Evolutionary conservation across 495 filamentous ascomycete species (phyloP).

Genomic region (Penicillium waksmanii): DNA sequence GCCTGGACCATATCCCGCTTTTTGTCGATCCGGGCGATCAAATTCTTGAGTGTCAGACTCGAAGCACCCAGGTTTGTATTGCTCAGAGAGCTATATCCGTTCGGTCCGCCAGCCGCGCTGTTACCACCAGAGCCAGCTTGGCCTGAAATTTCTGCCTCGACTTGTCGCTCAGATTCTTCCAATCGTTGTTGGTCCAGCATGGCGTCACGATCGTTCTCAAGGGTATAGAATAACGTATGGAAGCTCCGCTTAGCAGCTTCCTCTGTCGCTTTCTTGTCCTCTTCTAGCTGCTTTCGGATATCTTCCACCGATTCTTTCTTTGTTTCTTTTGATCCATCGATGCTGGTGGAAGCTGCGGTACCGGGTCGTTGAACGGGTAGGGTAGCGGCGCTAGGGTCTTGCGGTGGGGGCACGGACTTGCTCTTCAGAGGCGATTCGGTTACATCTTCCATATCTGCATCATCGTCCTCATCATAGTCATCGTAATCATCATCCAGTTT

Average conservation of each 20-base stretch:
- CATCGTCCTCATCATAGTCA: slow-evolving; percentile 85
- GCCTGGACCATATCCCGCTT: slow-evolving; percentile 85
- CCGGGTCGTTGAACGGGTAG: slow-evolving; percentile 36
- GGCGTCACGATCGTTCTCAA: slow-evolving; percentile 91
- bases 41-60: slow-evolving; percentile 93
- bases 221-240: slow-evolving; percentile 88
- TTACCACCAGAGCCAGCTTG: slow-evolving; percentile 56
- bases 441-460: slow-evolving; percentile 62
- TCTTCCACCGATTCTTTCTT: slow-evolving; percentile 76
- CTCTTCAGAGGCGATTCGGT: slow-evolving; percentile 60
- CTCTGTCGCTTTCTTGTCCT: slow-evolving; percentile 91
- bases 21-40: slow-evolving; percentile 92
- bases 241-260: slow-evolving; percentile 88
- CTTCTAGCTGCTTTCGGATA: slow-evolving; percentile 88
- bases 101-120: slow-evolving; percentile 50
- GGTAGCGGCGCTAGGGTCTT: slow-evolving; percentile 35
- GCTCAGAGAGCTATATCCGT: slow-evolving; percentile 81
- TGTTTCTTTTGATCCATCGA: slow-evolving; percentile 43
- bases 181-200: slow-evolving; percentile 98
- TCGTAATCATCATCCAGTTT: slow-evolving; percentile 81
- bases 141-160: slow-evolving; percentile 89
- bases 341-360: slow-evolving; percentile 30
- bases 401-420: slow-evolving; percentile 54
- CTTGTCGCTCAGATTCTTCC: slow-evolving; percentile 93
- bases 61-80: slow-evolving; percentile 94